Conservation (phyloP, 1,284 basidiomycete genomes). For the Sanghuangporus sanghuang region DNA sequence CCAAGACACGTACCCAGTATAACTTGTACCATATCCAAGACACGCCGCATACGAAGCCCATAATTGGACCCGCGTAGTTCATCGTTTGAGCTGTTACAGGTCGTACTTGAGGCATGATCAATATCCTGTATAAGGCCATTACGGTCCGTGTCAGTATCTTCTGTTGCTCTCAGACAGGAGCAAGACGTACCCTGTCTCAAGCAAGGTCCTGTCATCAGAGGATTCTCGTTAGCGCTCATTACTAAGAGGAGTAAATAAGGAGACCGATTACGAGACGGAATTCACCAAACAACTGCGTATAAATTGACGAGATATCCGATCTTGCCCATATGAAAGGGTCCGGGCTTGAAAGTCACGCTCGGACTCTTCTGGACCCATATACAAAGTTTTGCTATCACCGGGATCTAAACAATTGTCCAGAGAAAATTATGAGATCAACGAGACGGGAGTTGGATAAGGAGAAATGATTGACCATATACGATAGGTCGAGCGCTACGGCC, state of each 20-base stretch:
- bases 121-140: slow-evolving; percentile 10
- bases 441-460: neutral
- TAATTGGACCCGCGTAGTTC: slow-evolving; percentile 24
- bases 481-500: slow-evolving; percentile 21
- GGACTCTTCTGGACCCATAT: slow-evolving; percentile 12
- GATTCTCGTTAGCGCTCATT: neutral
- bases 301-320: slow-evolving; percentile 20
- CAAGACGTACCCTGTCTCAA: slow-evolving; percentile 21
- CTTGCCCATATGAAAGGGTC: slow-evolving; percentile 21
- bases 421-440: neutral
- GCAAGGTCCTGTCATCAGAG: slow-evolving; percentile 14
- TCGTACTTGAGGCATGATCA: slow-evolving; percentile 23
- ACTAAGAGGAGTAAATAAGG: neutral
- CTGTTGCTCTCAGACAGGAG: neutral
- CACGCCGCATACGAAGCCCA: slow-evolving; percentile 18
- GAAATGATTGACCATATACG: slow-evolving; percentile 17
- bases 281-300: slow-evolving; percentile 21
- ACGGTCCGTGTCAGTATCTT: neutral
- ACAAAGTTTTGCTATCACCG: slow-evolving; percentile 19
- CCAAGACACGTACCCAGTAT: slow-evolving; percentile 16
- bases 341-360: slow-evolving; percentile 18
- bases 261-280: neutral
- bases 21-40: slow-evolving; percentile 23
- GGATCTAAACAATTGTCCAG: slow-evolving; percentile 15
- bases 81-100: slow-evolving; percentile 22